Base-by-base conservation (phyloP, 108 stramenopile species). In the Fragilariopsis cylindrus region DNA sequence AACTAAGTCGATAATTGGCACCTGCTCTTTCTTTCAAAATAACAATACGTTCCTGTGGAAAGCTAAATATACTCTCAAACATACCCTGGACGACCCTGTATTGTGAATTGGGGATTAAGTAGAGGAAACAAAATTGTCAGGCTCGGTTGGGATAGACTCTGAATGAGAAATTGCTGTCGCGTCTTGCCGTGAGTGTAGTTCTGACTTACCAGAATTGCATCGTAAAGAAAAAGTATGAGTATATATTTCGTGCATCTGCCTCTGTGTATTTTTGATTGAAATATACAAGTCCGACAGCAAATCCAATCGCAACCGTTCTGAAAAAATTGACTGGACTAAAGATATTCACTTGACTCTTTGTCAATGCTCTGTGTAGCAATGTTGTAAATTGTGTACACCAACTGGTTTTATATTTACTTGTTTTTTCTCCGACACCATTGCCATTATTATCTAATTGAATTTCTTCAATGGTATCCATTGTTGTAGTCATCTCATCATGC, bases 71-170 rank as follows among this genome's bases (percentile, higher is more conserved):
- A 2, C 88, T 83, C 44, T 63, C 84, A 60, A 91, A 89, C 87
- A 89, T 91, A 53, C 78, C 69, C 50, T 91, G 87, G 57, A 91
- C 87, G 4, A 89, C 82, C 88, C 88, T 86, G 60, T 83, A 90
- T 30, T 30, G 30, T 30, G 30, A 30, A 30, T 30, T 30, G 30
- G 1, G 30, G 30, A 30, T 30, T 30, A 30, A 30, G 30, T 30
- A 30, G 30, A 30, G 30, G 30, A 30, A 30, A 30, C 30, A 30
- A 30, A 30, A 30, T 30, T 30, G 30, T 30, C 30, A 30, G 30
- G 30, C 30, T 30, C 30, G 30, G 30, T 30, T 30, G 30, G 30
- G 2, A 30, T 30, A 30, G 30, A 30, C 2, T 30, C 30, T 30
- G 30, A 2, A 30, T 30, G 30, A 30, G 2, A 30, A 30, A 30